Base-by-base conservation (phyloP, 257 asterid genomes). In the Haberlea rhodopensis region DNA sequence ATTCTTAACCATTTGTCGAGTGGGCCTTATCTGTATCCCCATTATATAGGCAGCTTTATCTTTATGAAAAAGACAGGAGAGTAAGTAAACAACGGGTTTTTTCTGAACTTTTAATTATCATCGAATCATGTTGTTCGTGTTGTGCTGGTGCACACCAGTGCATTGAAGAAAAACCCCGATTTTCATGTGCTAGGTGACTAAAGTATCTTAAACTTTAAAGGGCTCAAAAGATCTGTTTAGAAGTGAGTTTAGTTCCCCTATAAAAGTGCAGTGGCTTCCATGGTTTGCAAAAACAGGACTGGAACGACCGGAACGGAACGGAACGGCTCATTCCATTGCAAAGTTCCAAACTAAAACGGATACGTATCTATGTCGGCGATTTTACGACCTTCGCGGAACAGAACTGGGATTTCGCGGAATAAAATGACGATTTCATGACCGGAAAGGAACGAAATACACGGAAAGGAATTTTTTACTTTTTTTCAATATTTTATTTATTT, bases 1-100 rank as follows among this genome's bases (percentile, higher is more conserved):
- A 74, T 78, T 83, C 86, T 80, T 91, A 80, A 78, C 85, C 82
- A 79, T 80, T 73, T 79, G 75, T 71, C 78, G 79, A 77, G 89
- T 86, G 89, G 88, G 87, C 84, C 85, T 75, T 60, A 54, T 80
- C 78, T 81, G 83, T 64, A 83, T 67, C 82, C 59, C 75, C 80
- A 84, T 79, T 60, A 71, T 82, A 80, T 76, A 83, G 76, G 79
- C 84, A 80, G 78, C 85, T 77, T 82, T 68, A 63, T 68, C 88
- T 81, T 84, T 82, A 91, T 88, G 89, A 86, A 86, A 73, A 46
- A 67, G 82, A 77, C 80, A 84, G 85, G 66, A 65, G 68, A 66
- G 73, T 57, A 68, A 74, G 83, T 74, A 70, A 80, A 75, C 70
- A 60, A 65, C 43, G 51, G 67, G 51, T 43, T 40, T 37, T 11